Conservation (phyloP, 148 eudicot genomes). For the Fagopyrum esculentum region DNA sequence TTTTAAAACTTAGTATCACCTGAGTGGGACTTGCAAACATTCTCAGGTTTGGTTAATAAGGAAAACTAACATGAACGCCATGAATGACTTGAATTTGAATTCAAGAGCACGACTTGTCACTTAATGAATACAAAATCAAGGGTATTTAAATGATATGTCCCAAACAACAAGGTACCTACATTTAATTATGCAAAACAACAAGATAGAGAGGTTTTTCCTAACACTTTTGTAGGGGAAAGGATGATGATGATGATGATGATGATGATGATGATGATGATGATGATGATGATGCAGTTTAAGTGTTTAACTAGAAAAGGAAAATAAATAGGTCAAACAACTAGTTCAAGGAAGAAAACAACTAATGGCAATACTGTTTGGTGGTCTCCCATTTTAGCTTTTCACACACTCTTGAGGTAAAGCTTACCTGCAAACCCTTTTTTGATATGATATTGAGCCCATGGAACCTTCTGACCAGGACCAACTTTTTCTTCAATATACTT, state of each 20-base stretch:
- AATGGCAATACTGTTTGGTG: background rate
- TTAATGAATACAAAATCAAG: too few relatives aligned
- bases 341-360: background rate
- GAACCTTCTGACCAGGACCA: conserved; percentile 42
- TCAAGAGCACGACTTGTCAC: background rate
- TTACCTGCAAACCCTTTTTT: conserved; percentile 67
- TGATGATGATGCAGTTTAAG: background rate
- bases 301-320: background rate
- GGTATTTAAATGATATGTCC: background rate
- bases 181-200: background rate
- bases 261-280: too few relatives aligned
- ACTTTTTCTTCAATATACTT: conserved; percentile 54
- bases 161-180: background rate
- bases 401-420: conserved; percentile 2
- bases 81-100: background rate
- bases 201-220: background rate
- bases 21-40: too few relatives aligned
- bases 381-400: background rate
- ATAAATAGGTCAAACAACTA: background rate
- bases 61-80: background rate
- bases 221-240: background rate
- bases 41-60: too few relatives aligned
- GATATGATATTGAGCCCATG: conserved; percentile 51
- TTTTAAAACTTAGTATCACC: too few relatives aligned
- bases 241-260: background rate